Base-by-base conservation (phyloP, 345 rosid species). In the Euphorbia lathyris region DNA sequence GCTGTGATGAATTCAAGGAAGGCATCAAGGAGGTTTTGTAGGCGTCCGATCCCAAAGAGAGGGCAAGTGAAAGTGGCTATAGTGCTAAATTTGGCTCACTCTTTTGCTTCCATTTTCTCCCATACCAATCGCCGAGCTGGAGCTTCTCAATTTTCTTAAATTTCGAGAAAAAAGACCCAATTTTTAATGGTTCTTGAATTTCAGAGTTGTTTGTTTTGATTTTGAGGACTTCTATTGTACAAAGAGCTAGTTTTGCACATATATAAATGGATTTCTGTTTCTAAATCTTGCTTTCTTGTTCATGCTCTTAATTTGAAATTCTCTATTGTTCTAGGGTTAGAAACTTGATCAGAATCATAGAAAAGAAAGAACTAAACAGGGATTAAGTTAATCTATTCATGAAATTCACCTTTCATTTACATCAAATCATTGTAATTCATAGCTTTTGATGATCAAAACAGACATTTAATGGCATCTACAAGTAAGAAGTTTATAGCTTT, bases 1-100 rank as follows among this genome's bases (percentile, higher is more conserved):
- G 38, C 38, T 34, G 38, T 34, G 38, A 34, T 61, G 74, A 72
- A 67, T 51, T 77, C 77, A 16, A 74, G 82, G 67, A 63, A 69
- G 70, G 64, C 71, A 38, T 67, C 80, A n/a, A 72, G 66, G 65
- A 70, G 79, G 69, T 61, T 71, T 12, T 51, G 36, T n/a, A 50
- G 85, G 79, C 92, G 97, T 72, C 86, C 70, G 68, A 81, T 87
- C 13, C 97, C 97, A 1, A 87, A 83, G 82, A 85, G 96, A 79
- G 93, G 96, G 1, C 86, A 79, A 66, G 88, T 90, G 74, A 90
- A 86, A 84, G 77, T 86, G 84, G 92, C 84, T 4, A 82, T 90
- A 38, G 76, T 84, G 26, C 73, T 84, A 62, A 88, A 84, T 1
- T 59, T 90, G 71, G 89, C 86, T 62, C 82, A 84, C 53, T 66